Evolutionary conservation across 345 rosid species (phyloP), one percentile per base, ranked within the genome.

Genomic region (Geranium brycei): DNA sequence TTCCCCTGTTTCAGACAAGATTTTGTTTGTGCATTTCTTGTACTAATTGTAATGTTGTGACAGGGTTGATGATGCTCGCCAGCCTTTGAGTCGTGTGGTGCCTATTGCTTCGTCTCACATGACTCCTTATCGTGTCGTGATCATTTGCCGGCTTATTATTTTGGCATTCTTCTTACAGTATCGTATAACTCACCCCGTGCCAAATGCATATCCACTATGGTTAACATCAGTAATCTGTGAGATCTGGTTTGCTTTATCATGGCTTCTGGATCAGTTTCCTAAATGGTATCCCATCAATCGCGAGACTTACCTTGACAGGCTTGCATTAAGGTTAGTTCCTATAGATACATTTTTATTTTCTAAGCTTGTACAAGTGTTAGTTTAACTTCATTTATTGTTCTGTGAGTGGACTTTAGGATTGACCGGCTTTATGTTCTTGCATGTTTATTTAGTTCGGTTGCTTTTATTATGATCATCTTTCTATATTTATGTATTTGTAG

Each of bases 191-290:
- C 99, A 93, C 72, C 99, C 97, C 0, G 99, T 93, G 78, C 81
- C 80, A 71, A 86, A 83, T 81, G 99, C 99, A 58, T 93, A 93
- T 57, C 90, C 95, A 0, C 69, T 93, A 78, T 93, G 99, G 99
- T 66, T 93, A 58, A 90, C 87, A 67, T 93, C 97, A 4, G 93
- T 93, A 74, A 93, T 93, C 59, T 93, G 99, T 77, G 99, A 93
- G 95, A 81, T 93, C 78, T 92, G 97, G 98, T 93, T 93, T 85
- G 97, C 99, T 58, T 80, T 90, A 75, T 93, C 99, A 32, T 93
- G 99, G 99, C 91, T 93, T 72, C 82, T 93, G 71, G 99, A 93
- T 82, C 99, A 93, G 83, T 90, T 93, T 78, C 99, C 99, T 62
- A 93, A 93, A 71, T 93, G 99, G 99, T 83, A 19, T 67, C 99